Conservation (phyloP, 2,329 filamentous ascomycete genomes). For the Periconia digitata region DNA sequence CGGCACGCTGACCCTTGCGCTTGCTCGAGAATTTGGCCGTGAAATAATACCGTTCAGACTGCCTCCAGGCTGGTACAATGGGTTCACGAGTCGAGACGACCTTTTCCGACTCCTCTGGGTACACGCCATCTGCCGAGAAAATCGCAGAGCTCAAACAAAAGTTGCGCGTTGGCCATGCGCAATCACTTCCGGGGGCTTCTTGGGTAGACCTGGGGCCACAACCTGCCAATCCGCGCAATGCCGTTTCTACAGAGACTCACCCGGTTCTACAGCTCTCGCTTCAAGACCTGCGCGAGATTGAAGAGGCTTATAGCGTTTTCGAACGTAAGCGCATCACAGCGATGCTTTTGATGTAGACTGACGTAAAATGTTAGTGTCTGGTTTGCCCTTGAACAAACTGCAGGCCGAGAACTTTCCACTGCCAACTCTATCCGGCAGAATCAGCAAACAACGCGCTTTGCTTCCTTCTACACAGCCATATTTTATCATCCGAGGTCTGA, state of each 20-base stretch:
- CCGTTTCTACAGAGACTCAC: too few relatives aligned
- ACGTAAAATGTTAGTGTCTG: constrained; percentile 1
- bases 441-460: neutral
- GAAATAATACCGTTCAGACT: neutral
- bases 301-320: constrained; percentile 3
- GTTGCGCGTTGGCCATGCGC: neutral
- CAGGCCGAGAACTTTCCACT: constrained; percentile 4
- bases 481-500: constrained; percentile 6
- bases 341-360: neutral
- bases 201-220: constrained; percentile 3
- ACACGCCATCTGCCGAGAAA: neutral
- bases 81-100: neutral
- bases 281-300: constrained; percentile 3
- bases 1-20: too few relatives aligned
- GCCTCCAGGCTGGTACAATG: neutral
- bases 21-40: too few relatives aligned
- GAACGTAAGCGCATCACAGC: neutral
- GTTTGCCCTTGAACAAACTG: constrained; percentile 3
- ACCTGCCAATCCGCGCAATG: neutral
- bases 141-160: constrained; percentile 8
- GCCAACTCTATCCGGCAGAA: constrained; percentile 3
- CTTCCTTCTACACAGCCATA: constrained; percentile 1
- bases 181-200: neutral
- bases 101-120: constrained; percentile 1
- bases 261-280: constrained; percentile 4